A percentile compares a stretch with the other conserved stretches of the same genome.
Conservation (phyloP, 1,284 basidiomycete genomes). For the Volvariella volvacea region DNA sequence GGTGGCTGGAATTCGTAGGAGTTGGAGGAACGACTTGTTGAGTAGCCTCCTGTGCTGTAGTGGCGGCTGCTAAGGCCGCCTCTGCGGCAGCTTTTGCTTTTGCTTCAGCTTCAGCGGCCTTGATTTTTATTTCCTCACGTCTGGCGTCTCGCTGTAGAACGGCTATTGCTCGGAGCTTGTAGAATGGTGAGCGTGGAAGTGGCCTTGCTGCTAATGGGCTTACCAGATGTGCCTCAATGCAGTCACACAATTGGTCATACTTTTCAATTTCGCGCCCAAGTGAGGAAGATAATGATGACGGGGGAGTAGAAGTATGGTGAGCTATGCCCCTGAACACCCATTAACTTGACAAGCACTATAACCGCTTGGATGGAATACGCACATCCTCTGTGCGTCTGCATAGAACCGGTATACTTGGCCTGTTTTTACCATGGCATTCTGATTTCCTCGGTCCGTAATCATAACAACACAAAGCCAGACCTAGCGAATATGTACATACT, state of each 20-base stretch:
- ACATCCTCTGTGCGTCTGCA: constrained; percentile 58
- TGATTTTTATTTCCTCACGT: constrained; percentile 50
- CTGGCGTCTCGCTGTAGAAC: constrained; percentile 61
- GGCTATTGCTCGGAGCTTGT: constrained; percentile 60
- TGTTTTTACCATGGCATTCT: constrained; percentile 65
- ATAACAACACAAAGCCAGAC: too few species aligned
- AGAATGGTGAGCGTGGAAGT: not conserved
- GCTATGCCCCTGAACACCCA: not conserved
- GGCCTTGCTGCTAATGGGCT: constrained; percentile 15
- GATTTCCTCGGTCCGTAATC: not conserved
- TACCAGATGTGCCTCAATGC: constrained; percentile 64
- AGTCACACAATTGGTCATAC: constrained; percentile 72
- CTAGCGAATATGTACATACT: constrained; percentile 23
- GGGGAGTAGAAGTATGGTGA: not conserved
- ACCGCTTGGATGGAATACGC: constrained; percentile 14
- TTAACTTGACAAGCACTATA: not conserved
- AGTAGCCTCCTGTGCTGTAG: constrained; percentile 7
- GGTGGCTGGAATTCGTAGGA: constrained; percentile 25
- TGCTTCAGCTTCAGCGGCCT: constrained; percentile 36
- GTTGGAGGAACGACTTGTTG: constrained; percentile 15
- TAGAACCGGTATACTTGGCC: constrained; percentile 66
- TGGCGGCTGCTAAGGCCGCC: constrained; percentile 9
- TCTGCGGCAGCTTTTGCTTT: constrained; percentile 20
- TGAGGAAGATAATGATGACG: constrained; percentile 23
- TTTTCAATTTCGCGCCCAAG: constrained; percentile 67